These are phyloP conservation scores for rapeseed (Brassica napus) DNA, from an alignment of 345 rosid species.

Conservation along the genomic window DNA sequence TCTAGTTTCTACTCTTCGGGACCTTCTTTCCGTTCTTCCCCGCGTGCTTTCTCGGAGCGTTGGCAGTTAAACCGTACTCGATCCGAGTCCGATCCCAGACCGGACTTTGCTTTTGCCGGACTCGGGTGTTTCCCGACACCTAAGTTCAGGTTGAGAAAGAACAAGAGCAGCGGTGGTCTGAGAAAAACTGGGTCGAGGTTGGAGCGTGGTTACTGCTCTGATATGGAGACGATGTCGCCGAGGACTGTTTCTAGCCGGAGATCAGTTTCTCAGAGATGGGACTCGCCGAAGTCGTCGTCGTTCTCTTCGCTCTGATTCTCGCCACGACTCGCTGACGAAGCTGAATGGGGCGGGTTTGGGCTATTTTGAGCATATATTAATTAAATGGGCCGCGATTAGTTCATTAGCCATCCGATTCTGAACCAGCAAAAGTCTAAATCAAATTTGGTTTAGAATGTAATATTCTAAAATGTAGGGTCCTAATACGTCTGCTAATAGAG, in stretches of 20 bases:
- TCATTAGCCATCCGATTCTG: slow-evolving; percentile 34
- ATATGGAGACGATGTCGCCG: slow-evolving; percentile 49
- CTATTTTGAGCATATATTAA: slow-evolving; percentile 45
- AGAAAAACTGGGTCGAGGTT: slow-evolving; percentile 26
- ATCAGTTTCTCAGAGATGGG: slow-evolving; percentile 53
- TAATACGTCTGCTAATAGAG: too few relatives aligned
- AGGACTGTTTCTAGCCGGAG: slow-evolving; percentile 67
- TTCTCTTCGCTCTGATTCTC: slow-evolving; percentile 65
- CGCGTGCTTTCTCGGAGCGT: slow-evolving; percentile 58
- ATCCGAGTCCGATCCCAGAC: slow-evolving; percentile 34
- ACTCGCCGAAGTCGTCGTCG: slow-evolving; percentile 64
- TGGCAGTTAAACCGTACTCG: slow-evolving; percentile 55
- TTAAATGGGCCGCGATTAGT: slow-evolving; percentile 14
- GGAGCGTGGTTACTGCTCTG: slow-evolving; percentile 46
- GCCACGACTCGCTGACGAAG: slow-evolving; percentile 53
- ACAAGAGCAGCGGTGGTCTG: slow-evolving; percentile 39
- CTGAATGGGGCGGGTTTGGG: slow-evolving; percentile 77
- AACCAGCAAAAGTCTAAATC: slow-evolving; percentile 9
- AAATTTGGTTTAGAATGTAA: neutral
- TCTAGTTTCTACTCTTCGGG: slow-evolving; percentile 47
- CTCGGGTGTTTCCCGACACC: slow-evolving; percentile 79
- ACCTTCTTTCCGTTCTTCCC: slow-evolving; percentile 63
- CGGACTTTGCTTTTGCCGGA: slow-evolving; percentile 16
- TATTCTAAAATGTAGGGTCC: neutral
- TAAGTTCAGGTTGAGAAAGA: slow-evolving; percentile 43